Base-by-base conservation (phyloP, 768 basidiomycete genomes). In the Rhizopogon salebrosus region DNA sequence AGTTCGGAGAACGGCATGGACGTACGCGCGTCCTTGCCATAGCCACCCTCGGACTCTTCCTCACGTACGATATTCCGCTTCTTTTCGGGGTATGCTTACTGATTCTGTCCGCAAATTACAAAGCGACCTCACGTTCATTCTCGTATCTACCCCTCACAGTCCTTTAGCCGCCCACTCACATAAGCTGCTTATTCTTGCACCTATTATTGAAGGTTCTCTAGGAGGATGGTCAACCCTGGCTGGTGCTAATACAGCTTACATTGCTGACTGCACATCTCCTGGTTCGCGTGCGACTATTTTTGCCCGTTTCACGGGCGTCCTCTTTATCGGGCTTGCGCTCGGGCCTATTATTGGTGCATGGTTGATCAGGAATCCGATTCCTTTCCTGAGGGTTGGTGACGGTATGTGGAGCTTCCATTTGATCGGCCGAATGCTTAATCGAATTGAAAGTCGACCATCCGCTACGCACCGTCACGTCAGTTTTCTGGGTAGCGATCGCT, bases 251-350 rank as follows among this genome's bases (percentile, higher is more conserved):
- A 84, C 72, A 64, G 89, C 72, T 58, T 89, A 72, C 75, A 82
- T 78, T 69, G 86, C 88, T 68, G 76, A 81, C 72, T 91, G 89
- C 62, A 92, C 91, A 2, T 87, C 87, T n/a, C 75, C 82, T 40
- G 90, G 89, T 39, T 91, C 90, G 8, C 82, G 89, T 38, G 80
- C 90, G 1, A 76, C 81, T 37, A 81, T 84, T 40, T 84, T 84
- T 55, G 80, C 82, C 11, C 77, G 81, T 4, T 78, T 92, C 46
- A 79, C 82, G 52, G 93, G 92, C 3, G 82, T 90, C 51, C 76
- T 86, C 42, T 91, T 84, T 71, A 66, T 85, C 34, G 93, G 92
- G 4, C 75, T 94, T 51, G 83, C 92, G 0, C 60, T 83, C 2
- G 93, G 93, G 0, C 92, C 93, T 24, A 79, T 84, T 64, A 76